These are phyloP conservation scores for Senna tora DNA, from an alignment of 306 rosid genomes.

Conservation along the genomic window DNA sequence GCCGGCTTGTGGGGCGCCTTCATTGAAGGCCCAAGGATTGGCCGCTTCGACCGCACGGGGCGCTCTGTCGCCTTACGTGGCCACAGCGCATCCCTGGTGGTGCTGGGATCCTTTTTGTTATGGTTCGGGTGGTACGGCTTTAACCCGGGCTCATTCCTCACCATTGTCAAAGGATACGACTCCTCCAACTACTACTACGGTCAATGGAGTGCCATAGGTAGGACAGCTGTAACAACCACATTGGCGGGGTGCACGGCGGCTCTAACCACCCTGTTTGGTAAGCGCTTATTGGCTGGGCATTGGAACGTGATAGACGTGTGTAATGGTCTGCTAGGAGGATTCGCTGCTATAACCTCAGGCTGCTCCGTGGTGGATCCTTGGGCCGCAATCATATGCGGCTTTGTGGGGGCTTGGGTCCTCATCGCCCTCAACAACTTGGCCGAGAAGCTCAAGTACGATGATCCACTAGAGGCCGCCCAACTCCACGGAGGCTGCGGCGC, in stretches of 20 bases:
- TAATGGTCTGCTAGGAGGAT: constrained; percentile 76
- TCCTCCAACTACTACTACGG: constrained; percentile 42
- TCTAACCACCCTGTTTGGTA: constrained; percentile 65
- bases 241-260: constrained; percentile 77
- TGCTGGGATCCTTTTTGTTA: constrained; percentile 67
- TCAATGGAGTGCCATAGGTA: constrained; percentile 83
- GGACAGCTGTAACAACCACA: constrained; percentile 86
- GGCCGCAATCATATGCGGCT: constrained; percentile 79
- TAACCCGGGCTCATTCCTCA: constrained; percentile 77
- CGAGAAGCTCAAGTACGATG: constrained; percentile 54
- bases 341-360: constrained; percentile 76
- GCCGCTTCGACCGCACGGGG: constrained; percentile 66
- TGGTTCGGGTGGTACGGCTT: constrained; percentile 96
- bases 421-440: constrained; percentile 64
- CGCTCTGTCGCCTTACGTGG: constrained; percentile 67
- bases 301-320: constrained; percentile 87
- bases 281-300: constrained; percentile 67
- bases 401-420: constrained; percentile 72
- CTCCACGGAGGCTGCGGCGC: constrained; percentile 87
- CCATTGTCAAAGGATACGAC: constrained; percentile 49
- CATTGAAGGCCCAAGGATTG: constrained; percentile 82
- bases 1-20: constrained; percentile 82
- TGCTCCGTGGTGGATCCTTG: constrained; percentile 83
- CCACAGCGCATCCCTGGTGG: constrained; percentile 72
- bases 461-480: constrained; percentile 82